These are phyloP conservation scores for Westerdykella aurantiaca DNA, from an alignment of 2,329 filamentous ascomycete species.

Conservation along the genomic window DNA sequence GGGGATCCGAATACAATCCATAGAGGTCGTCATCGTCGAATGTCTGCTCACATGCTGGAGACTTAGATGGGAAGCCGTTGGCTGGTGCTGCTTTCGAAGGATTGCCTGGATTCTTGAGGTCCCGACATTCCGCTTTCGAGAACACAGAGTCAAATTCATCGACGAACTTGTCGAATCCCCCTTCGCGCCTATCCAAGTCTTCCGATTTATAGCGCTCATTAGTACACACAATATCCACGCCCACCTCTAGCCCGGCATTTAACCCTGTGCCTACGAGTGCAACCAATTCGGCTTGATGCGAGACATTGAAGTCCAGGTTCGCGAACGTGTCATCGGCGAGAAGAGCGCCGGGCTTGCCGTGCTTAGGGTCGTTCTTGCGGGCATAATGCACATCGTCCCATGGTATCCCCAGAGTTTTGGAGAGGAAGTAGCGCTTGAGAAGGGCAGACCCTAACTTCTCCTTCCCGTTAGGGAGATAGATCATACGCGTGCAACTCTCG, in stretches of 20 bases:
- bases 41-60: conserved; percentile 18
- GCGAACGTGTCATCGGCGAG: conserved; percentile 35
- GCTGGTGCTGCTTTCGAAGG: too few relatives aligned
- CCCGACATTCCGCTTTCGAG: conserved; percentile 53
- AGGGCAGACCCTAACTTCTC: conserved; percentile 68
- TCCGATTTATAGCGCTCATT: conserved; percentile 61
- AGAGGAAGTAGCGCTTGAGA: conserved; percentile 65
- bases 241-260: conserved; percentile 46
- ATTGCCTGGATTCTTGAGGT: conserved; percentile 54
- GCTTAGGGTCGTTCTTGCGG: conserved; percentile 48
- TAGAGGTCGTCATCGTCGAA: conserved; percentile 39
- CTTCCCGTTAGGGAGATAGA: conserved; percentile 65
- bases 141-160: conserved; percentile 69
- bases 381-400: conserved; percentile 57
- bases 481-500: conserved; percentile 54
- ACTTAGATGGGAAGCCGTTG: too few relatives aligned
- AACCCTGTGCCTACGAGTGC: conserved; percentile 49
- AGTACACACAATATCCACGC: conserved; percentile 71
- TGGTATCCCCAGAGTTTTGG: conserved; percentile 51
- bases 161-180: conserved; percentile 59
- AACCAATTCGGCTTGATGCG: conserved; percentile 71
- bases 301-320: conserved; percentile 66
- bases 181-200: conserved; percentile 49
- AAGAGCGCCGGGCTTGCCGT: conserved; percentile 49
- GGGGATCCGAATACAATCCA: conserved; percentile 39